phyloP scores from a whole-genome alignment of 306 rosid genomes.

The Sesbania bispinosa region DNA sequence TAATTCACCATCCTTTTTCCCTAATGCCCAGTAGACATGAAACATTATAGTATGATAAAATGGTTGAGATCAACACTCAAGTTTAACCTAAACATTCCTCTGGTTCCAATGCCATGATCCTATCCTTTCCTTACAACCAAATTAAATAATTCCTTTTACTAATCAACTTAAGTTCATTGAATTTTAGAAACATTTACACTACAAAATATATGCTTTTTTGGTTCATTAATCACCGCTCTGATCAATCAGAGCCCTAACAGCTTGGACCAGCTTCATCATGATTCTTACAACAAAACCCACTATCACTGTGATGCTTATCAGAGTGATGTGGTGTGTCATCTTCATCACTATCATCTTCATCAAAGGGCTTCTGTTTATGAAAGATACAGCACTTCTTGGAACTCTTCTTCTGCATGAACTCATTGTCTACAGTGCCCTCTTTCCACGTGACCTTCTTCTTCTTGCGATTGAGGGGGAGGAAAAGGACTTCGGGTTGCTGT shows the following conservation, averaged over 20 bases:
- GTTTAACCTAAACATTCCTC: background rate
- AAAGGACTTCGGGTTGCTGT: constrained; percentile 53
- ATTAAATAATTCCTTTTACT: background rate
- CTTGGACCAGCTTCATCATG: constrained; percentile 45
- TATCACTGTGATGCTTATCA: constrained; percentile 34
- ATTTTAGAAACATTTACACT: background rate
- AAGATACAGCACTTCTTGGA: constrained; percentile 96
- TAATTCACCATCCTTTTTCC: background rate
- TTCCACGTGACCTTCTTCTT: constrained; percentile 93
- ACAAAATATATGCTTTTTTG: background rate
- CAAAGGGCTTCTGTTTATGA: constrained; percentile 64
- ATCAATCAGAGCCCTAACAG: constrained; percentile 26
- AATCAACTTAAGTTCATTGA: too few relatives aligned
- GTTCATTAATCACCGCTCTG: background rate
- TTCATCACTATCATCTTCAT: constrained; percentile 80
- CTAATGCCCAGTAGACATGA: background rate
- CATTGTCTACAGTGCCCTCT: constrained; percentile 93
- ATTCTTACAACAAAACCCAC: constrained; percentile 42
- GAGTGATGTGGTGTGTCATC: constrained; percentile 39
- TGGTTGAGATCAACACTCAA: background rate
- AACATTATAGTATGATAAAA: too few relatives aligned
- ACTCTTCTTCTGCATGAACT: constrained; percentile 94
- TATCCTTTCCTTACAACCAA: background rate
- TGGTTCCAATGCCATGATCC: background rate
- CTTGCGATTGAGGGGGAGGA: constrained; percentile 72